Evolutionary conservation across 1,284 basidiomycete species (phyloP).

Genomic region (Anthracocystis setariae): DNA sequence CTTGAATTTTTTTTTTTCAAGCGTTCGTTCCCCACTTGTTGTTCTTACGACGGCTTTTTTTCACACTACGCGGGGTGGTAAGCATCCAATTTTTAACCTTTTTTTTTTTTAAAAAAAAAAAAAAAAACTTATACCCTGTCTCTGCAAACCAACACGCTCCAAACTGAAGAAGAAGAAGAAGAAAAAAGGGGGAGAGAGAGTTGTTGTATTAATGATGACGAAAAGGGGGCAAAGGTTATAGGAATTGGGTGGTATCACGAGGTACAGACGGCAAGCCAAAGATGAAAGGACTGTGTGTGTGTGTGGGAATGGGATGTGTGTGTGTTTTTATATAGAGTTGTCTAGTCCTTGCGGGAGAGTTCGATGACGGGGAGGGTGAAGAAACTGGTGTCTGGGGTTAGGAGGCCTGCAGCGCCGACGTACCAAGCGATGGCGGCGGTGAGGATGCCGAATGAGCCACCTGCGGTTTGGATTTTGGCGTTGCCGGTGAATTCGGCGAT

Average conservation of each 20-base stretch:
- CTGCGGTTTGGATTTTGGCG: constrained; percentile 46
- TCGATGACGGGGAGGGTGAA: constrained; percentile 70
- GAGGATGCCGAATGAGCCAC: constrained; percentile 55
- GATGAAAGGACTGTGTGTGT: too few relatives aligned
- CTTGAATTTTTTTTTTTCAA: constrained; percentile 1
- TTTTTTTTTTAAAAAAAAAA: too few relatives aligned
- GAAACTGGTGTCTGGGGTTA: constrained; percentile 70
- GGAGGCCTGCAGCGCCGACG: constrained; percentile 71
- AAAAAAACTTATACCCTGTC: too few relatives aligned
- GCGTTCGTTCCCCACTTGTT: not conserved
- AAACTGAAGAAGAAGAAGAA: not conserved
- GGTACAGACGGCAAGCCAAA: too few relatives aligned
- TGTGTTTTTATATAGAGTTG: too few relatives aligned
- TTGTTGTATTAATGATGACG: constrained; percentile 5
- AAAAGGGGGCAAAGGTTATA: constrained; percentile 7
- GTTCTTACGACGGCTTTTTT: too few relatives aligned
- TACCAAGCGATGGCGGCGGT: constrained; percentile 66
- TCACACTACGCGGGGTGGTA: too few relatives aligned
- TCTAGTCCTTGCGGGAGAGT: constrained; percentile 47
- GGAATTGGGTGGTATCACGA: too few relatives aligned
- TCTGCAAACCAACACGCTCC: not conserved
- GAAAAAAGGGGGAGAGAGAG: not conserved
- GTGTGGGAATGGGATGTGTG: too few relatives aligned
- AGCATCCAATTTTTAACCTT: too few relatives aligned
- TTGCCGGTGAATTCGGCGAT: constrained; percentile 57